phyloP scores from a whole-genome alignment of 2,329 filamentous ascomycete species.

The Tolypocladium ovalisporum region DNA sequence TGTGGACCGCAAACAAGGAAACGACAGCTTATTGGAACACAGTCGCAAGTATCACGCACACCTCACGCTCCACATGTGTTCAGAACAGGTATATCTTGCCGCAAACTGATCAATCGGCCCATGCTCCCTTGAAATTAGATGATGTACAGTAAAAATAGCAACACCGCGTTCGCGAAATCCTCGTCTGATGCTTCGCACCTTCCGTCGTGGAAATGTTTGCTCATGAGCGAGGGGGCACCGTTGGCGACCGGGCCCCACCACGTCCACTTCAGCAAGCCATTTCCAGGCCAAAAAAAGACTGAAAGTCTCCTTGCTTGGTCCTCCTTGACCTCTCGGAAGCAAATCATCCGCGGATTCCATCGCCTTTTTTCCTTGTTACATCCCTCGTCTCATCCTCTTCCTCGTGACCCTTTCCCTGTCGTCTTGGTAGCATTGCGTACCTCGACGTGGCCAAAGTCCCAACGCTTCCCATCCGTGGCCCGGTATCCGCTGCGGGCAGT shows the following conservation, averaged over 20 bases:
- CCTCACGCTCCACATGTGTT: not conserved
- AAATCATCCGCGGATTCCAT: not conserved
- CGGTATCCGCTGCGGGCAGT: not conserved
- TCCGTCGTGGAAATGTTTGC: not conserved
- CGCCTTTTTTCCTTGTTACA: not conserved
- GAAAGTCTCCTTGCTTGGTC: conserved; percentile 7
- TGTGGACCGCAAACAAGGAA: not conserved
- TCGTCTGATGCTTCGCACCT: not conserved
- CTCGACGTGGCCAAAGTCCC: not conserved
- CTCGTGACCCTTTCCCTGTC: not conserved
- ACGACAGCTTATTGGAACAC: not conserved
- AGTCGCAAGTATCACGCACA: not conserved
- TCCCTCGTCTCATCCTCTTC: not conserved
- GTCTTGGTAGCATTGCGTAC: not conserved
- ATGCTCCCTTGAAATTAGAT: conserved; percentile 11
- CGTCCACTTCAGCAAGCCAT: not conserved
- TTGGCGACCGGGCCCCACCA: not conserved
- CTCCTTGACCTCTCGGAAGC: conserved; percentile 5
- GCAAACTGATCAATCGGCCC: conserved; percentile 5
- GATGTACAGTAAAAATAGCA: conserved; percentile 12
- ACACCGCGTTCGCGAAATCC: not conserved
- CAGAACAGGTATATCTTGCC: conserved; percentile 7
- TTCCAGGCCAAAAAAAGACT: not conserved
- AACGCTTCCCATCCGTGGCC: not conserved
- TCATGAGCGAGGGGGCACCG: not conserved